These are phyloP conservation scores for Salicornia ramosissima DNA, from an alignment of 148 eudicot species.

Conservation along the genomic window DNA sequence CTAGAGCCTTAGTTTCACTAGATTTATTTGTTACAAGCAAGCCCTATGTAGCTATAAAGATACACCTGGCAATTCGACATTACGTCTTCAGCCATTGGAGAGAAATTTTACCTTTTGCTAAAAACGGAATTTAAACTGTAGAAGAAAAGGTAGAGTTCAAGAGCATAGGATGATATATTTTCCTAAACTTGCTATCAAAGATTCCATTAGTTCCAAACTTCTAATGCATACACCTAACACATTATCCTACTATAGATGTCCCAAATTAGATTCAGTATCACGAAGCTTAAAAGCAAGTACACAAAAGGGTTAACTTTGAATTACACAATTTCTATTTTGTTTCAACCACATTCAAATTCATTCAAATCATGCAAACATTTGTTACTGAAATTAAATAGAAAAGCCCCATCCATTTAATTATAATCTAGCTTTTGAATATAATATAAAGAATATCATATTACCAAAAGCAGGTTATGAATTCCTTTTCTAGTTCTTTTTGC, in stretches of 20 bases:
- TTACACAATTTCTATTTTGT: too few species aligned
- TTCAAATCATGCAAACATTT: conserved; percentile 3
- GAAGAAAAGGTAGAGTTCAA: background rate
- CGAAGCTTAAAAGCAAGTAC: background rate
- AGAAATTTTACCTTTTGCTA: background rate
- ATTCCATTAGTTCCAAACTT: background rate
- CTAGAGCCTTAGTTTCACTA: too few species aligned
- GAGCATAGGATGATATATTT: background rate
- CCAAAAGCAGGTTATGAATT: background rate
- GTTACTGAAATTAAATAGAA: conserved; percentile 6
- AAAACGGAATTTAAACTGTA: background rate
- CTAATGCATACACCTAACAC: background rate
- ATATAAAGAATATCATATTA: background rate
- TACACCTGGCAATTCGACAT: background rate
- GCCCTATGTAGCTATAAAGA: background rate
- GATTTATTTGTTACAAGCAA: background rate
- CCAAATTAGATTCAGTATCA: background rate
- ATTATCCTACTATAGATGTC: background rate
- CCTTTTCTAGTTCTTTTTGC: background rate
- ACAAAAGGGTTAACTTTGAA: background rate
- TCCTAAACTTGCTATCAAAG: background rate
- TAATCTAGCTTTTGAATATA: background rate
- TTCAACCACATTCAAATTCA: background rate
- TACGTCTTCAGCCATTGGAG: background rate
- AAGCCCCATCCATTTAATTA: conserved; percentile 13